These are phyloP conservation scores for Mortierella sp. DNA, from an alignment of 371 early-diverging fungal species.

Conservation along the genomic window DNA sequence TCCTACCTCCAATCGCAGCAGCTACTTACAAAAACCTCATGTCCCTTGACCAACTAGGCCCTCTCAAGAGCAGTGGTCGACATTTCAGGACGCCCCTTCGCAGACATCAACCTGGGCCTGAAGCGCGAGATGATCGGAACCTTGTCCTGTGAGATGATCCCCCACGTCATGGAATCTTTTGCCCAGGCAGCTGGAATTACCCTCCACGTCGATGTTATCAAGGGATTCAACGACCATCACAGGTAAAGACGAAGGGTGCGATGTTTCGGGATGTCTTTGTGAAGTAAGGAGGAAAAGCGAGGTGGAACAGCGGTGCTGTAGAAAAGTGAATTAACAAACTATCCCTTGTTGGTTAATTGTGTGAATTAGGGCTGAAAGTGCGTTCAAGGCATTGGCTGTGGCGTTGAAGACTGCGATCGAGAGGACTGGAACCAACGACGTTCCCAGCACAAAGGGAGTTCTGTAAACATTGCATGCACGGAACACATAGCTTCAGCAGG, in stretches of 20 bases:
- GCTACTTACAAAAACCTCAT: not conserved
- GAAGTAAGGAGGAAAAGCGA: not conserved
- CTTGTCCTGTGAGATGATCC: constrained; percentile 96
- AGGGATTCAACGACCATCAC: constrained; percentile 96
- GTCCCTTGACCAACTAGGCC: constrained; percentile 67
- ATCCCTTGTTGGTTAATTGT: no score
- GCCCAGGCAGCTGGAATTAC: constrained; percentile 94
- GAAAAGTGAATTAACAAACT: no score
- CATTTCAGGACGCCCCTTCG: constrained; percentile 94
- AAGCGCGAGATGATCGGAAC: constrained; percentile 92
- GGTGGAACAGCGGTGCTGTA: not conserved
- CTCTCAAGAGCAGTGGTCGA: constrained; percentile 96
- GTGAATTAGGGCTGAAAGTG: constrained; percentile 85
- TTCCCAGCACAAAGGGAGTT: constrained; percentile 96
- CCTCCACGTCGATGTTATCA: constrained; percentile 94
- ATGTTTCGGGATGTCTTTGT: not conserved
- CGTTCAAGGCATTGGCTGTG: constrained; percentile 97
- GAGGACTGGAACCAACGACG: constrained; percentile 83
- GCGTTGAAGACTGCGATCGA: constrained; percentile 90
- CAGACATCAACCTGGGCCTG: constrained; percentile 85
- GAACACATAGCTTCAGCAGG: no score
- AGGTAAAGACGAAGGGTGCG: constrained; percentile 63
- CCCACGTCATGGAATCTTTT: constrained; percentile 93
- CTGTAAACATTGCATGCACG: constrained; percentile 60
- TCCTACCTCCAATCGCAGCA: not conserved